Evolutionary conservation across 1,284 basidiomycete species (phyloP).

Genomic region (Vanrija sp.): DNA sequence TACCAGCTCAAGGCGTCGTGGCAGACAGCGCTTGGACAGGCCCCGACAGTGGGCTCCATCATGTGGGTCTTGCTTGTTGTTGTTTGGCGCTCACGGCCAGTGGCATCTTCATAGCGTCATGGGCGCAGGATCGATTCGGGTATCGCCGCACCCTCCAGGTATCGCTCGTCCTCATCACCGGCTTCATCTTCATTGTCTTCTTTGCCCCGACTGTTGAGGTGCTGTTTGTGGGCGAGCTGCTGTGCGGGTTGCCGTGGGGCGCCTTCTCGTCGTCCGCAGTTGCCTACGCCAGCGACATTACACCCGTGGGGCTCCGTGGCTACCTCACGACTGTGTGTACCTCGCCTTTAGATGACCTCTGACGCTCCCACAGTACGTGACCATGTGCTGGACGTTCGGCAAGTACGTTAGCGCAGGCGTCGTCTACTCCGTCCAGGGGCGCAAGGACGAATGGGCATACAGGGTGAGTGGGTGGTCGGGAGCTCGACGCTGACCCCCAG

Average conservation of each 20-base stretch:
- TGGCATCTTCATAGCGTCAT: background rate
- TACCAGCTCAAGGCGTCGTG: constrained; percentile 9
- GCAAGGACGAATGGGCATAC: constrained; percentile 7
- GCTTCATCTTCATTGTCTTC: constrained; percentile 5
- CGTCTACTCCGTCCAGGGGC: background rate
- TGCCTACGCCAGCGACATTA: constrained; percentile 39
- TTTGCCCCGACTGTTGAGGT: constrained; percentile 7
- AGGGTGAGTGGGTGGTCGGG: background rate
- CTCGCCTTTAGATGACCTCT: too few species aligned
- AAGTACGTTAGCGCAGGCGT: background rate
- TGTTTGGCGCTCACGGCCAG: too few species aligned
- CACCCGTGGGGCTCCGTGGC: constrained; percentile 24
- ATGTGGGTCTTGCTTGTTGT: too few species aligned
- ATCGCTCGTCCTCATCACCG: background rate
- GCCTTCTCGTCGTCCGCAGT: background rate
- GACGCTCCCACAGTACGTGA: constrained; percentile 30
- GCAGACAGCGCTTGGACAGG: constrained; percentile 20
- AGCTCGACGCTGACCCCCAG: too few species aligned
- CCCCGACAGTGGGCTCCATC: background rate
- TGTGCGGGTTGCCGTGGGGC: background rate
- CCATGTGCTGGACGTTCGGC: constrained; percentile 53
- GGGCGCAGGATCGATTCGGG: constrained; percentile 41
- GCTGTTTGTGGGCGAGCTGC: constrained; percentile 4
- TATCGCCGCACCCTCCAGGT: constrained; percentile 43
- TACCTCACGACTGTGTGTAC: constrained; percentile 15